These are phyloP conservation scores for Ogataea hybrid DNA, from an alignment of 1,139 yeast species.

Conservation along the genomic window DNA sequence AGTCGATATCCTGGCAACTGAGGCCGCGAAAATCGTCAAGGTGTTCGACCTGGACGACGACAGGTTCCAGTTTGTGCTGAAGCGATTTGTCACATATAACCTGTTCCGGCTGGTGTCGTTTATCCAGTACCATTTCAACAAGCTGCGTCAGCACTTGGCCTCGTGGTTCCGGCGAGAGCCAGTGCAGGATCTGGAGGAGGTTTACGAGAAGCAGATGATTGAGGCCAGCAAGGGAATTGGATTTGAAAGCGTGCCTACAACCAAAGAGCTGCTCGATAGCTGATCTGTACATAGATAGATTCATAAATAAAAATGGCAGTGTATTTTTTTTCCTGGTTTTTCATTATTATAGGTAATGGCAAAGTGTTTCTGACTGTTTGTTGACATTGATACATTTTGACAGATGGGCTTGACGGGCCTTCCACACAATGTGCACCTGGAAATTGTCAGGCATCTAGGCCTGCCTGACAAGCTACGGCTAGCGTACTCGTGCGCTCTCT, in stretches of 20 bases:
- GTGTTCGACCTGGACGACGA: conserved; percentile 11
- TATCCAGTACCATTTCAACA: conserved; percentile 21
- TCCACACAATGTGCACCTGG: conserved; percentile 29
- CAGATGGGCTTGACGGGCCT: conserved; percentile 23
- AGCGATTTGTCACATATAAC: conserved; percentile 18
- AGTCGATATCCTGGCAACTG: conserved; percentile 56
- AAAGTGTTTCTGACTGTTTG: conserved; percentile 2
- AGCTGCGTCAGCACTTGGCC: conserved; percentile 16
- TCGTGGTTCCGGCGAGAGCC: conserved; percentile 4
- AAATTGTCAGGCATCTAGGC: conserved; percentile 20
- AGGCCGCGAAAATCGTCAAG: conserved; percentile 40
- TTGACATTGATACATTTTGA: background rate
- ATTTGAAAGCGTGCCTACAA: conserved; percentile 29
- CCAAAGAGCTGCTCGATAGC: conserved; percentile 19
- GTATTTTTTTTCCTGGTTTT: background rate
- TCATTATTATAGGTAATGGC: conserved; percentile 2
- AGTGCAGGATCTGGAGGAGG: conserved; percentile 29
- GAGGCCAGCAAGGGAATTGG: conserved; percentile 29
- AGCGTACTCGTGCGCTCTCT: conserved; percentile 20
- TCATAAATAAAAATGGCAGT: conserved; percentile 2
- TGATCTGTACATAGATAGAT: conserved; percentile 9
- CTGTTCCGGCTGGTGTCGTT: conserved; percentile 21
- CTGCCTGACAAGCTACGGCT: conserved; percentile 21
- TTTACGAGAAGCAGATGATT: conserved; percentile 26
- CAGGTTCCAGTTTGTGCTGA: conserved; percentile 13